These are phyloP conservation scores for Verticillium klebahnii DNA, from an alignment of 2,329 filamentous ascomycete species.

Conservation along the genomic window DNA sequence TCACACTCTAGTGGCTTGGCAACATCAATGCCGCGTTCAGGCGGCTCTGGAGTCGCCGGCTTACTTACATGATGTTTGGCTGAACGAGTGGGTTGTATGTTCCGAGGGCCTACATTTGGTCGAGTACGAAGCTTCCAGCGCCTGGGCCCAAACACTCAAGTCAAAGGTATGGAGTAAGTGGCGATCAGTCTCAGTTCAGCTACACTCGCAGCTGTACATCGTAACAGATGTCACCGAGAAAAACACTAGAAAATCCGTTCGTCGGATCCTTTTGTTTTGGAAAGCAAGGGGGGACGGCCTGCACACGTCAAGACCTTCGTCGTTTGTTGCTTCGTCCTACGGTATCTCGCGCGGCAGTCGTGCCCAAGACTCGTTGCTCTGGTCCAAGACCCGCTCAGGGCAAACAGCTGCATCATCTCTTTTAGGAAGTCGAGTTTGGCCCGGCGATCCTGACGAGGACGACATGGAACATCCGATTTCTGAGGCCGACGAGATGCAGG, in stretches of 20 bases:
- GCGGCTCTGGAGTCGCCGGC: background rate
- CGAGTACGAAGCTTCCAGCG: background rate
- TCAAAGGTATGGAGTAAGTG: constrained; percentile 12
- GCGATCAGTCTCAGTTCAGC: constrained; percentile 11
- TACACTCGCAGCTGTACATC: constrained; percentile 12
- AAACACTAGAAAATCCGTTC: constrained; percentile 9
- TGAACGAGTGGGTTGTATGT: constrained; percentile 11
- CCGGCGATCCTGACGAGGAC: constrained; percentile 8
- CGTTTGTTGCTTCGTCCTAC: constrained; percentile 3
- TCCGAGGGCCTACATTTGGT: constrained; percentile 1
- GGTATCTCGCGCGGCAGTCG: constrained; percentile 2
- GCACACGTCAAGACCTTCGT: background rate
- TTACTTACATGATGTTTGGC: constrained; percentile 8
- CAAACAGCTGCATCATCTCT: constrained; percentile 2
- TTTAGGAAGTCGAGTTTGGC: constrained; percentile 1
- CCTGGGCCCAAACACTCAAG: constrained; percentile 6
- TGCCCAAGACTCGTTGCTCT: constrained; percentile 2
- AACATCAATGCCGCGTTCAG: constrained; percentile 3
- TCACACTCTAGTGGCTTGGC: constrained; percentile 5
- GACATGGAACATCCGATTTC: constrained; percentile 1
- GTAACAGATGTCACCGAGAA: constrained; percentile 10
- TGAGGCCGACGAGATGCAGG: constrained; percentile 3
- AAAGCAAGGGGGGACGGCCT: constrained; percentile 1
- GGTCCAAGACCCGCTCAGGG: constrained; percentile 6
- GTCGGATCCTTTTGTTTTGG: constrained; percentile 9